Percentiles rank a stretch among this genome's conserved stretches.
These are phyloP conservation scores for Macroventuria anomochaeta DNA, from an alignment of 2,329 filamentous ascomycete genomes.

Conservation along the genomic window DNA sequence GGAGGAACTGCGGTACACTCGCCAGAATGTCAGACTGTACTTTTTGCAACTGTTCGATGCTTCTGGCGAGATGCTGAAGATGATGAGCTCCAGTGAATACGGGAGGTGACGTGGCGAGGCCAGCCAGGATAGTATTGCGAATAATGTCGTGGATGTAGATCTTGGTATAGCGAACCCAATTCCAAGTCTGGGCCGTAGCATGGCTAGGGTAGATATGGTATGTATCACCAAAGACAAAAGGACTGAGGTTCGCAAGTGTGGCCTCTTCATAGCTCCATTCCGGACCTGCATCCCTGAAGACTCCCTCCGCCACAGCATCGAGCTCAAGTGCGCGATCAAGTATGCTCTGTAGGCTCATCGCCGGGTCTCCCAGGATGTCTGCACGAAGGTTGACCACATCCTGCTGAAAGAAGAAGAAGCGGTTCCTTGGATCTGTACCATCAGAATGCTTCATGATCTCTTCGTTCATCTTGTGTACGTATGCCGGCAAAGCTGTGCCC, in stretches of 20 bases:
- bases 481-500: conserved; percentile 31
- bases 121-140: conserved; percentile 37
- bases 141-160: conserved; percentile 47
- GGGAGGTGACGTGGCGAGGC: conserved; percentile 37
- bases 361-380: conserved; percentile 25
- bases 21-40: conserved; percentile 44
- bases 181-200: conserved; percentile 41
- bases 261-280: conserved; percentile 36
- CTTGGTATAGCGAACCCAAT: conserved; percentile 43
- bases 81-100: conserved; percentile 30
- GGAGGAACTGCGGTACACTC: conserved; percentile 44
- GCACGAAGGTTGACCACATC: conserved; percentile 37
- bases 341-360: conserved; percentile 28
- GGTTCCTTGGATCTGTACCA: conserved; percentile 29
- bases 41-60: conserved; percentile 30
- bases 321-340: conserved; percentile 36
- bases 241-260: background rate
- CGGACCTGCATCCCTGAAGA: conserved; percentile 26
- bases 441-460: conserved; percentile 32
- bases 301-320: conserved; percentile 24
- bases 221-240: conserved; percentile 32
- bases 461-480: conserved; percentile 33
- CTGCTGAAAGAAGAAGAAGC: conserved; percentile 42
- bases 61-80: conserved; percentile 29
- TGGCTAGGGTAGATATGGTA: conserved; percentile 43